Evolutionary conservation across 257 asterid genomes (phyloP), one percentile per base, ranked within the genome.

Genomic region (Nicotiana attenuata): DNA sequence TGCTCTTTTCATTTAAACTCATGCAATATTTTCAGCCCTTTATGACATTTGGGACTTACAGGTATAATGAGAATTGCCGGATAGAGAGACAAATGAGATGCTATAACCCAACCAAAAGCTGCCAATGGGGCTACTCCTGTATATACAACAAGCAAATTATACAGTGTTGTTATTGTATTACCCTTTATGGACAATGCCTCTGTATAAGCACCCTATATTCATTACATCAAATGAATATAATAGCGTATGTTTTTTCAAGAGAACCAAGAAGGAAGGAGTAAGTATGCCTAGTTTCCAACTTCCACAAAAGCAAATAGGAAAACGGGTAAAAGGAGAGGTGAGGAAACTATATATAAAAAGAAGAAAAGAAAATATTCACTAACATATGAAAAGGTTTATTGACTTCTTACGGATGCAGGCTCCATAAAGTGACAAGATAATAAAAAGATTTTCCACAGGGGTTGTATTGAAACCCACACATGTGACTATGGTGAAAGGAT

Each of bases 21-120:
- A 0, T 6, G 61, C 78, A 47, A 47, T 6, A 38, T n/a, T 80
- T 35, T 76, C 29, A 77, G 80, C 69, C 47, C 53, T 65, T 63
- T 65, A 65, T 13, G 68, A 66, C 67, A 78, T 78, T 77, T 69
- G 71, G 76, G 68, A 85, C 90, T 80, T 93, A 96, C 99, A 87
- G 98, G 99, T 81, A 96, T 87, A 81, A 93, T 82, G 69, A 96
- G 85, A 82, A 91, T 81, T 77, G 88, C 75, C 67, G 98, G 99
- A 86, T 96, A 96, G 53, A 96, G 95, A 81, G 98, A 94, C 82
- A 96, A 88, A 91, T 96, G 99, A 22, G 97, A 89, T 73, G 98
- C 94, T 68, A 94, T 11, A 65, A 91, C 95, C 98, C 99, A 96
- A 83, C 99, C 99, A 89, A 94, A 93, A 38, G 98, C 98, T 77